phyloP scores from a whole-genome alignment of 1,284 basidiomycete species.

The Ustilago lituana region DNA sequence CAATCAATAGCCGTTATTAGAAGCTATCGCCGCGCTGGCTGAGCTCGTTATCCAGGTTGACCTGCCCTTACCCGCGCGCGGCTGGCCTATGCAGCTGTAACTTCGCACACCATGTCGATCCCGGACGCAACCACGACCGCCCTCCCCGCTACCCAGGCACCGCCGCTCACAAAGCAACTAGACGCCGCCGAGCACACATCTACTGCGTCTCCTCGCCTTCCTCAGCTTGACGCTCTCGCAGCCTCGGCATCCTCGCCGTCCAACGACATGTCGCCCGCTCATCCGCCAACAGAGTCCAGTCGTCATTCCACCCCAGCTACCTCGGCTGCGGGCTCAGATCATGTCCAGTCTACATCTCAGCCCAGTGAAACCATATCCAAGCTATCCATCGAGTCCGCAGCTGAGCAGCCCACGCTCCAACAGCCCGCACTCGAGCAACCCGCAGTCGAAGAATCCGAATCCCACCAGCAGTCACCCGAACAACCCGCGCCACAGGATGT shows the following conservation, averaged over 20 bases:
- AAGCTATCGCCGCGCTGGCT: too few species aligned
- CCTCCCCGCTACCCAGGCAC: background rate
- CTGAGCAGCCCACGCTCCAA: too few species aligned
- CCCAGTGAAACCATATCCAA: too few species aligned
- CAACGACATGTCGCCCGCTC: constrained; percentile 28
- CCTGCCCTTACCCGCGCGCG: background rate
- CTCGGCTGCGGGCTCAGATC: constrained; percentile 37
- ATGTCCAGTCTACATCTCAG: constrained; percentile 9
- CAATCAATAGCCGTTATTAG: too few species aligned
- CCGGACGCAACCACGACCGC: constrained; percentile 8
- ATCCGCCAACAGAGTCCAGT: constrained; percentile 32
- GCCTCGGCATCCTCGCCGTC: constrained; percentile 27
- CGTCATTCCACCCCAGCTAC: constrained; percentile 48
- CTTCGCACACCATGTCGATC: constrained; percentile 17
- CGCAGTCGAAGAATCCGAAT: too few species aligned
- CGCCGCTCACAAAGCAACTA: background rate
- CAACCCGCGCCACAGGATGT: too few species aligned
- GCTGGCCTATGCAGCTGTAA: background rate
- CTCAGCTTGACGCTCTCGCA: constrained; percentile 15
- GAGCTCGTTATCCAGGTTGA: too few species aligned
- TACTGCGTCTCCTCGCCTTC: constrained; percentile 11
- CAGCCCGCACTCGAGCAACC: background rate
- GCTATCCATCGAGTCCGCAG: background rate
- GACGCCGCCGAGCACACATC: background rate
- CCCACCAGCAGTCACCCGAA: too few species aligned